Base-by-base conservation (phyloP, 2,329 filamentous ascomycete genomes). In the Colletotrichum spinosum region DNA sequence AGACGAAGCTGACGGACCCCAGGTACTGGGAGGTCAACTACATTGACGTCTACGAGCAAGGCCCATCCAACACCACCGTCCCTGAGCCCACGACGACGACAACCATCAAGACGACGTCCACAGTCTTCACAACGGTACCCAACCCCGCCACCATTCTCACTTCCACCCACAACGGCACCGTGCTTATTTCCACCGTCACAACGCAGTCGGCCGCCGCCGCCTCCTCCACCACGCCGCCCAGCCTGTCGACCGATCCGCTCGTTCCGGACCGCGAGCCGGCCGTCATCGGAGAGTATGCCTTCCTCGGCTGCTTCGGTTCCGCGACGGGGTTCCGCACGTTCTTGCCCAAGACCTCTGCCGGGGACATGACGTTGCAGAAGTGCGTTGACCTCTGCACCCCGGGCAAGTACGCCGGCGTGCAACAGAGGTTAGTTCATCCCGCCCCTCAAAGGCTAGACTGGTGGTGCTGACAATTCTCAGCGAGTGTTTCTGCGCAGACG, bases 21-120 rank as follows among this genome's bases (percentile, higher is more conserved):
- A 79, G 77, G 8, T 76, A 81, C 73, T 77, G 87, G 86, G 72
- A 90, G 69, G 79, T 91, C 77, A 77, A 80, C 60, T 85, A 83
- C 69, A 84, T 86, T 62, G 82, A 86, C 37, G 77, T 83, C 17
- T 86, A 84, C 60, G 64, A 73, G 54, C 62, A 59, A 50, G 69
- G 53, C 70, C 13, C 33, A 59, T 60, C 48, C 63, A 25, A 49
- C 60, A n/a, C 37, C 49, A 49, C 58, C 35, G 12, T 34, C 37
- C 17, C 52, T 45, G 69, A 73, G 17, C 71, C 67, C 5, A 75
- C 73, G 5, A 70, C 71, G 11, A 76, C 71, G 5, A 75, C 71
- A 2, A 74, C 73, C 8, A 54, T 72, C 57, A 70, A 70, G 8
- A 62, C 67, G 1, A 65, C 60, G 6, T 74, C 70, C n/a, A 76